phyloP scores from a whole-genome alignment of 1,139 yeast genomes.

The Candida sp. region DNA sequence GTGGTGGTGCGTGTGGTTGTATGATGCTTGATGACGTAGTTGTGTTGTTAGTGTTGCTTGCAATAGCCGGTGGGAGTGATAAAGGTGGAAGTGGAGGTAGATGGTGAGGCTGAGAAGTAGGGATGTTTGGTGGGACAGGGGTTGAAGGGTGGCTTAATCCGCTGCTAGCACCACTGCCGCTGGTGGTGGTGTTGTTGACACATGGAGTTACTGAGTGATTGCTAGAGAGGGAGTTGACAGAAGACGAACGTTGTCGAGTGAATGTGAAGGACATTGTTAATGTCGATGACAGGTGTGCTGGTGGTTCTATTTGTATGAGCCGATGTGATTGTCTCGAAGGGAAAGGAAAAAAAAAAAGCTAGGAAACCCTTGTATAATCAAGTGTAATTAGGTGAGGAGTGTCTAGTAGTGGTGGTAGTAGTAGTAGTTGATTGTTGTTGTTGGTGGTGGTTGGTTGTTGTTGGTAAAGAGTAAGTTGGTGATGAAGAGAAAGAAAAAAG shows the following conservation, averaged over 20 bases:
- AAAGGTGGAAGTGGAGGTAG: conserved; percentile 5
- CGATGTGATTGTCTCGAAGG: not conserved
- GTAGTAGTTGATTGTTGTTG: too few relatives aligned
- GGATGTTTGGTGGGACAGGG: conserved; percentile 8
- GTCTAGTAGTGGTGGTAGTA: too few relatives aligned
- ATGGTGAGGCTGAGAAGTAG: conserved; percentile 7
- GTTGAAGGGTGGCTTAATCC: conserved; percentile 4
- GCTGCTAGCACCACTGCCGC: not conserved
- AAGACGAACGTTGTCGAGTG: conserved; percentile 33
- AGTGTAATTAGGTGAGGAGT: too few relatives aligned
- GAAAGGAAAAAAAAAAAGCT: not conserved
- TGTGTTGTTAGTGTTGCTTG: not conserved
- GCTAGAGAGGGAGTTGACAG: conserved; percentile 36
- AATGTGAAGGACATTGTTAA: conserved; percentile 11
- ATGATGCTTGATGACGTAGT: too few relatives aligned
- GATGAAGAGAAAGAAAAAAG: too few relatives aligned
- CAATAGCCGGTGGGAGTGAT: not conserved
- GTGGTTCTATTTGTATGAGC: not conserved
- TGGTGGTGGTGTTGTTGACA: not conserved
- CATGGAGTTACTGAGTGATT: conserved; percentile 21
- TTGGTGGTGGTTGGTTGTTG: too few relatives aligned
- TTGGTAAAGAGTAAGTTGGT: too few relatives aligned
- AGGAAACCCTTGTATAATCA: not conserved
- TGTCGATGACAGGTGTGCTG: not conserved
- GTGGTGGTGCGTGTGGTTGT: not conserved